Evolutionary conservation across 768 basidiomycete species (phyloP).

Genomic region (Podaxis rugospora): DNA sequence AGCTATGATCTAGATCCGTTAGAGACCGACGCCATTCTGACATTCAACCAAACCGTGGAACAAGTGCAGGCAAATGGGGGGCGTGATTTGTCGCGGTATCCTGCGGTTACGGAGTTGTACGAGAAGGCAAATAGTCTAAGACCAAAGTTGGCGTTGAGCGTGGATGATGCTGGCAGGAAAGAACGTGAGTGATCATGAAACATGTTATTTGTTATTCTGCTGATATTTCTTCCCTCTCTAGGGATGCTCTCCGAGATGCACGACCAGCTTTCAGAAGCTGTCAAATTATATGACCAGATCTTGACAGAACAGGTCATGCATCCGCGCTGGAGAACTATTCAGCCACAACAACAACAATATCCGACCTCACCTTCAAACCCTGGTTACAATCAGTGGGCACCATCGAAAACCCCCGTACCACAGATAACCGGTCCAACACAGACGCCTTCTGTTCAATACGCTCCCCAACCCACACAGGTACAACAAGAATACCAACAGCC

Average conservation of each 20-base stretch:
- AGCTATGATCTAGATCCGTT: conserved; percentile 77
- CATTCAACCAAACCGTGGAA: conserved; percentile 88
- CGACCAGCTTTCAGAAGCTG: conserved; percentile 87
- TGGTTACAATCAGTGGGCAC: conserved; percentile 8
- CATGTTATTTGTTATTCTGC: background rate
- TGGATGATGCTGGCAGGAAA: conserved; percentile 84
- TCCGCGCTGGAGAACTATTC: conserved; percentile 56
- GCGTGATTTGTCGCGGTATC: conserved; percentile 74
- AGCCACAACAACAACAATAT: conserved; percentile 14
- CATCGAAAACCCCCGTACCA: conserved; percentile 10
- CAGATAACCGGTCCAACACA: conserved; percentile 21
- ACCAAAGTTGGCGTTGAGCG: conserved; percentile 77
- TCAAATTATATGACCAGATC: conserved; percentile 86
- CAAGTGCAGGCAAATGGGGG: conserved; percentile 77
- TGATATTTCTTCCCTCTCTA: conserved; percentile 22
- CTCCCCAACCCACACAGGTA: conserved; percentile 20
- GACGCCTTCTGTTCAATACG: conserved; percentile 31
- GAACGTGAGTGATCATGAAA: conserved; percentile 49
- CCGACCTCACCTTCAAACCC: conserved; percentile 17
- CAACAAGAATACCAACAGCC: conserved; percentile 17
- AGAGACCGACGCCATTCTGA: conserved; percentile 83
- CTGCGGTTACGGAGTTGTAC: conserved; percentile 79
- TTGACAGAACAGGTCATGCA: conserved; percentile 79
- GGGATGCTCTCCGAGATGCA: conserved; percentile 93
- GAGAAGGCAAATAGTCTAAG: conserved; percentile 75